Evolutionary conservation across 2,329 filamentous ascomycete species (phyloP).

Genomic region (Penicillium sp.): DNA sequence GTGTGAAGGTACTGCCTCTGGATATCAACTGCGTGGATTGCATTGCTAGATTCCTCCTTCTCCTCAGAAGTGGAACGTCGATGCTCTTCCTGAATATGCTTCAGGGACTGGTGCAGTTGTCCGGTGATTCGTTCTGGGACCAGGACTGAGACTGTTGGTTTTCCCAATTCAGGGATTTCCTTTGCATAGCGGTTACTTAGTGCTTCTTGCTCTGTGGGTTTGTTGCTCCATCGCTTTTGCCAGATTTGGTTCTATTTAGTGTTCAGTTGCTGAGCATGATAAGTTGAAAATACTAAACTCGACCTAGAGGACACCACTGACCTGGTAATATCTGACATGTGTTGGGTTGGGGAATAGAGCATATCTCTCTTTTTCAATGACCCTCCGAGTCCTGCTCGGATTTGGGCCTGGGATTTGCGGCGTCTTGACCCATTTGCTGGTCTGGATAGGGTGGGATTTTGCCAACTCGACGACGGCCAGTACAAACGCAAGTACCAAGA

Average conservation of each 20-base stretch:
- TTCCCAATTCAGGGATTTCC: neutral
- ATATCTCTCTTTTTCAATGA: constrained; percentile 5
- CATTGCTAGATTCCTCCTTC: neutral
- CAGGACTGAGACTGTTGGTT: constrained; percentile 14
- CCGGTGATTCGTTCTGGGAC: constrained; percentile 3
- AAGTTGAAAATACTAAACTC: too few relatives aligned
- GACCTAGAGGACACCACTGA: constrained; percentile 5
- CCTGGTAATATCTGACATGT: constrained; percentile 1
- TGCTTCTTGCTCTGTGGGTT: neutral
- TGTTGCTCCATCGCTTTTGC: neutral
- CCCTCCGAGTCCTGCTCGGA: constrained; percentile 3
- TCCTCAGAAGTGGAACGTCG: neutral
- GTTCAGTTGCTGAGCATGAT: neutral
- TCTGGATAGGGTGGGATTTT: constrained; percentile 15
- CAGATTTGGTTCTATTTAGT: constrained; percentile 4
- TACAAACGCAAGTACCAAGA: constrained; percentile 8
- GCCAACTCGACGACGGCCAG: constrained; percentile 8
- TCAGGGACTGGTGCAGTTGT: neutral
- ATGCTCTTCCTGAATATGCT: neutral
- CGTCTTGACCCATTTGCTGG: constrained; percentile 11
- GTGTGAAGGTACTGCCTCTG: neutral
- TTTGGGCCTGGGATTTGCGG: constrained; percentile 2
- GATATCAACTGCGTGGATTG: neutral
- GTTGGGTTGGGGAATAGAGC: neutral
- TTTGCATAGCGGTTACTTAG: constrained; percentile 4